phyloP scores from a whole-genome alignment of 225 moss, liverwort and hornwort species.

The Neckera pumila region DNA sequence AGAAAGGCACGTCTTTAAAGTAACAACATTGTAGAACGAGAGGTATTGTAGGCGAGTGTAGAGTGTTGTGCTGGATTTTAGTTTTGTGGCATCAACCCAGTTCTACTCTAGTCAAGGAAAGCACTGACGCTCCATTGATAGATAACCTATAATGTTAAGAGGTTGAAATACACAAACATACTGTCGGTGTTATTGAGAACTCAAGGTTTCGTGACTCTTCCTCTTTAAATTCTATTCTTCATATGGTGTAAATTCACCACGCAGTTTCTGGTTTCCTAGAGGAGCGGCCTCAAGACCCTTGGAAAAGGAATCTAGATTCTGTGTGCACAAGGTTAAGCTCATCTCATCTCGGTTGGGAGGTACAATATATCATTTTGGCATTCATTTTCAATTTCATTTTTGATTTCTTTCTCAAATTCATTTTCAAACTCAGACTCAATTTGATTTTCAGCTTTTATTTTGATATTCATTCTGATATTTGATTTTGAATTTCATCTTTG shows the following conservation, averaged over 20 bases:
- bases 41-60: background rate
- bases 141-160: background rate
- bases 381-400: background rate
- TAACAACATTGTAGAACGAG: background rate
- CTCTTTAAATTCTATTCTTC: background rate
- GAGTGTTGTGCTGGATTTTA: background rate
- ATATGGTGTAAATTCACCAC: background rate
- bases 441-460: background rate
- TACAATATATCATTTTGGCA: background rate
- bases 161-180: background rate
- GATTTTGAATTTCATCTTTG: background rate
- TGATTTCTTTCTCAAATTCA: background rate
- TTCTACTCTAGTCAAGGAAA: background rate
- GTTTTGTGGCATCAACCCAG: background rate
- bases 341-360: background rate
- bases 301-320: background rate
- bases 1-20: background rate
- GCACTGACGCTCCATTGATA: background rate
- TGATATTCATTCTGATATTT: background rate
- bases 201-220: background rate
- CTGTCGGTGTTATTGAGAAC: background rate
- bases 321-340: background rate
- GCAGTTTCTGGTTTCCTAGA: background rate
- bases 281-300: background rate
- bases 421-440: background rate